phyloP scores from a whole-genome alignment of 2,329 filamentous ascomycete genomes.

The Botrytis paeoniae region DNA sequence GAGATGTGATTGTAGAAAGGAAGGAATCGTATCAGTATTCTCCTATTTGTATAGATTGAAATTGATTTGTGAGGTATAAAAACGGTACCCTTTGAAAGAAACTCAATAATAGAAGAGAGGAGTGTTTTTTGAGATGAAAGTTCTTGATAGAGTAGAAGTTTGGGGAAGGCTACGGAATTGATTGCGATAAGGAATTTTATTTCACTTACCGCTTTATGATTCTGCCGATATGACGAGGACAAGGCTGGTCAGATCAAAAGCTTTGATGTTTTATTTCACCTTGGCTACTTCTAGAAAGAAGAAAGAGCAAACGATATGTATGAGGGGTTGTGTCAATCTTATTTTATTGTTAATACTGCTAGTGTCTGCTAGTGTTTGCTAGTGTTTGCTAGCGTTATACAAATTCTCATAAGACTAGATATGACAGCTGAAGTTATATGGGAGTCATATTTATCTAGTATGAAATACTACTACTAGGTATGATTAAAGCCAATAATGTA shows the following conservation, averaged over 20 bases:
- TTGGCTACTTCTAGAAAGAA: no score
- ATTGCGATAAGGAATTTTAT: background rate
- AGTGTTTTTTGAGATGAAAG: background rate
- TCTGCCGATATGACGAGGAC: background rate
- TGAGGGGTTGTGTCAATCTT: background rate
- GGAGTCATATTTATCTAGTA: background rate
- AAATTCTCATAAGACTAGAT: rapidly evolving
- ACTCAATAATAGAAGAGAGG: no score
- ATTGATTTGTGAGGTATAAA: no score
- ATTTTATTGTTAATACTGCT: background rate
- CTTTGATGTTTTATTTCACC: background rate
- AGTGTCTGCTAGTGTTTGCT: background rate
- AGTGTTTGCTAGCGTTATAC: background rate
- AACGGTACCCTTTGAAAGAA: background rate
- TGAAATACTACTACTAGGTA: background rate
- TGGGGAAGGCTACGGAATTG: constrained; percentile 3
- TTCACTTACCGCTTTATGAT: background rate
- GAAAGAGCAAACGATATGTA: no score
- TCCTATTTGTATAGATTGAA: rapidly evolving
- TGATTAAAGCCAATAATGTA: no score
- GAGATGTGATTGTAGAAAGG: background rate
- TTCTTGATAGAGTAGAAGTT: background rate
- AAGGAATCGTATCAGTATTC: no score
- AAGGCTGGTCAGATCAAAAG: background rate
- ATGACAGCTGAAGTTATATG: background rate